Conservation (phyloP, 495 filamentous ascomycete genomes). For the Xylaria venustula region DNA sequence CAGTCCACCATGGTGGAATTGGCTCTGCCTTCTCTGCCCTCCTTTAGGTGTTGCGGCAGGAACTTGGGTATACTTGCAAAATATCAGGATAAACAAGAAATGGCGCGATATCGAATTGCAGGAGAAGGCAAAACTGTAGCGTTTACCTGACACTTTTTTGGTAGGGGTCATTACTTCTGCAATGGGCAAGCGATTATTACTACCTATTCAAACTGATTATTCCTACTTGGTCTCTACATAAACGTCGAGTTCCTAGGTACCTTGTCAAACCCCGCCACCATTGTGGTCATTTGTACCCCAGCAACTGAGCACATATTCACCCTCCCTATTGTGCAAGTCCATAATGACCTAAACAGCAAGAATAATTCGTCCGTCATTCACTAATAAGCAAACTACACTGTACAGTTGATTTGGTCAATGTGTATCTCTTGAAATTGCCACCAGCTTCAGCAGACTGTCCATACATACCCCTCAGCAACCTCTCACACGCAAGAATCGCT, state of each 20-base stretch:
- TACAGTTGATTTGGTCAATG: no score
- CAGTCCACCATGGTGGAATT: slow-evolving; percentile 80
- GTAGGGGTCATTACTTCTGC: background rate
- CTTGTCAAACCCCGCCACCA: background rate
- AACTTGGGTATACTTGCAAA: slow-evolving; percentile 64
- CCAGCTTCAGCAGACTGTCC: no score
- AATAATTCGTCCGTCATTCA: background rate
- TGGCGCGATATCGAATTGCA: slow-evolving; percentile 67
- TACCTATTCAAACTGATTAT: background rate
- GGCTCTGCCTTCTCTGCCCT: slow-evolving; percentile 68
- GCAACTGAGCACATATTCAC: background rate
- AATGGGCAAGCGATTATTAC: background rate
- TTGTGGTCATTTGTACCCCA: background rate
- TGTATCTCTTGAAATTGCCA: no score
- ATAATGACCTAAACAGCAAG: background rate
- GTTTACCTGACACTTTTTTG: background rate
- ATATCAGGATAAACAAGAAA: slow-evolving; percentile 60
- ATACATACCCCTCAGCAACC: no score
- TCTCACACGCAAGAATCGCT: no score
- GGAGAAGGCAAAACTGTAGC: slow-evolving; percentile 68
- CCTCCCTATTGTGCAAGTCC: background rate
- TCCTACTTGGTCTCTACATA: no score
- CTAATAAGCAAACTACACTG: no score
- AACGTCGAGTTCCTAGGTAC: background rate
- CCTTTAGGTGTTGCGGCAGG: slow-evolving; percentile 66